These are phyloP conservation scores for Epichloe coenophiala DNA, from an alignment of 2,329 filamentous ascomycete species.

Conservation along the genomic window DNA sequence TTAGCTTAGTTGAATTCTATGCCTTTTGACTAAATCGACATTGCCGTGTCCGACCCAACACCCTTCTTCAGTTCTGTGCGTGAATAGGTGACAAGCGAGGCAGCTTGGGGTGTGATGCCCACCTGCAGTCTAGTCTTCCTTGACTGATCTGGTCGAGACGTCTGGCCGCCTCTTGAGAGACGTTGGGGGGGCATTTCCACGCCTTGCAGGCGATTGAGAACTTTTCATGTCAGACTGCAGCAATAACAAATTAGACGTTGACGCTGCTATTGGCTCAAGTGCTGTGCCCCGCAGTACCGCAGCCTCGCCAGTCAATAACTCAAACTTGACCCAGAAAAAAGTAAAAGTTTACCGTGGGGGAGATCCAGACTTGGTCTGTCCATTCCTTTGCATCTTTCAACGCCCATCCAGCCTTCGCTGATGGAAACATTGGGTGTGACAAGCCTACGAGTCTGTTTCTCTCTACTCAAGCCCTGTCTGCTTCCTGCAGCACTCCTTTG, in stretches of 20 bases:
- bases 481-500: neutral
- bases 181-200: too few relatives aligned
- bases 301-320: neutral
- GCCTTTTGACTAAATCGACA: too few relatives aligned
- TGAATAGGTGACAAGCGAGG: too few relatives aligned
- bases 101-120: too few relatives aligned
- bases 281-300: neutral
- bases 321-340: neutral
- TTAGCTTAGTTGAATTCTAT: too few relatives aligned
- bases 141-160: too few relatives aligned
- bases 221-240: neutral
- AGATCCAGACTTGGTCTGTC: neutral
- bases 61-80: too few relatives aligned
- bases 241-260: too few relatives aligned
- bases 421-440: conserved; percentile 4
- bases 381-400: neutral
- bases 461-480: neutral
- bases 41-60: too few relatives aligned
- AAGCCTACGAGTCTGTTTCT: neutral
- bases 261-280: neutral
- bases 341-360: neutral
- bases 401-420: neutral
- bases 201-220: too few relatives aligned
- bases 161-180: too few relatives aligned
- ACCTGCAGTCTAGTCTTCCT: too few relatives aligned